Evolutionary conservation across 1,284 basidiomycete genomes (phyloP).

Genomic region (Somion occarium): DNA sequence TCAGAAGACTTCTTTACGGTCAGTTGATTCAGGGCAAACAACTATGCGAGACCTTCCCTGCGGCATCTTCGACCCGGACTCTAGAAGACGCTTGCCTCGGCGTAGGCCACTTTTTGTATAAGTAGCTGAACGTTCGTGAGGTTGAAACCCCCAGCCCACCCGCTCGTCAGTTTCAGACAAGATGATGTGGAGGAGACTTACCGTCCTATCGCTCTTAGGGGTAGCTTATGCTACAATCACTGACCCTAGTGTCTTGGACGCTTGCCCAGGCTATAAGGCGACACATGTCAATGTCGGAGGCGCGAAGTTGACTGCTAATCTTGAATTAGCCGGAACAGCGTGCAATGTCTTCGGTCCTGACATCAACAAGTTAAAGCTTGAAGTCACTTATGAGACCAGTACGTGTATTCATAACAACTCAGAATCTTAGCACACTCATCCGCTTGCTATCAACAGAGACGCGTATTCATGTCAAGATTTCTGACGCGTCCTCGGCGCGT

Average conservation of each 20-base stretch:
- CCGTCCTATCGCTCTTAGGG: conserved; percentile 5
- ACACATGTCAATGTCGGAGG: conserved; percentile 32
- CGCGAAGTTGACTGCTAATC: conserved; percentile 44
- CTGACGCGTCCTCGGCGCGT: conserved; percentile 49
- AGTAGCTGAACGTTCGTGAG: too few species aligned
- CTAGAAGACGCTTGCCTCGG: too few species aligned
- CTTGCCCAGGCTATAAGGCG: conserved; percentile 51
- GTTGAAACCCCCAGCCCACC: too few species aligned
- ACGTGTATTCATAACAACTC: conserved; percentile 15
- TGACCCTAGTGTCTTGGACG: conserved; percentile 36
- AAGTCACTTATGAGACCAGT: conserved; percentile 58
- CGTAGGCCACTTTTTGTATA: too few species aligned
- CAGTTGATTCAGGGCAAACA: too few species aligned
- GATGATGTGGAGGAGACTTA: conserved; percentile 1
- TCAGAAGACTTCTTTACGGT: too few species aligned
- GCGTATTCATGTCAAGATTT: conserved; percentile 72
- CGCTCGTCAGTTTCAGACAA: not conserved
- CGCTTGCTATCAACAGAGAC: conserved; percentile 33
- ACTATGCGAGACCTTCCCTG: too few species aligned
- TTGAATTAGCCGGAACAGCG: conserved; percentile 46
- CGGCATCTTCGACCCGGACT: too few species aligned
- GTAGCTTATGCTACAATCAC: conserved; percentile 18
- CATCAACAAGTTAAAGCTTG: conserved; percentile 43
- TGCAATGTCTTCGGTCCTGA: conserved; percentile 68
- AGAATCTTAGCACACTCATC: not conserved